These are phyloP conservation scores for Hypericum androsaemum DNA, from an alignment of 345 rosid species.

Conservation along the genomic window DNA sequence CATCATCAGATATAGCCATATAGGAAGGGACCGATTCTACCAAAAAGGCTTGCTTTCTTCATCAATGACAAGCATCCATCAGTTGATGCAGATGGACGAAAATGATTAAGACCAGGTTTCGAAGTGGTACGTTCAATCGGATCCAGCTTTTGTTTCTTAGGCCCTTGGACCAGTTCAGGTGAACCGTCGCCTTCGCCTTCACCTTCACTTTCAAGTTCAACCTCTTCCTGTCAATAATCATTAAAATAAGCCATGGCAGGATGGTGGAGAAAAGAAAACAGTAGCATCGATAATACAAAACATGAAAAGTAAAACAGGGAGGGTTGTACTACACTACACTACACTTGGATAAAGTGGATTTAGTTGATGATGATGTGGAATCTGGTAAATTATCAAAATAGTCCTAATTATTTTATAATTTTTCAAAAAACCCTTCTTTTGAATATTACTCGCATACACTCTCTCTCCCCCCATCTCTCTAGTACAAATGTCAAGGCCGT, in stretches of 20 bases:
- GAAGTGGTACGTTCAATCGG: constrained; percentile 39
- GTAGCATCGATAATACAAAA: too few relatives aligned
- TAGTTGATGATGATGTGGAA: too few relatives aligned
- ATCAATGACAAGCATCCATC: constrained; percentile 74
- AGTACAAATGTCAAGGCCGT: too few relatives aligned
- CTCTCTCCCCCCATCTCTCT: too few relatives aligned
- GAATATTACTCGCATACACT: too few relatives aligned
- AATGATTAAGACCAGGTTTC: constrained; percentile 36
- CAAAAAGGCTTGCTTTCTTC: constrained; percentile 53
- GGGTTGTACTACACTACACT: too few relatives aligned
- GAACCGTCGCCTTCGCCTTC: constrained; percentile 54
- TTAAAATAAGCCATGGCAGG: constrained; percentile 6
- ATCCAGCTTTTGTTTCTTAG: constrained; percentile 52
- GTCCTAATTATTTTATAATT: too few relatives aligned
- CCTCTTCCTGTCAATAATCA: constrained; percentile 31
- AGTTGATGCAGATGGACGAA: constrained; percentile 29
- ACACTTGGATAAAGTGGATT: too few relatives aligned
- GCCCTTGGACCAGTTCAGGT: constrained; percentile 31
- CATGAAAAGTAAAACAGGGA: too few relatives aligned
- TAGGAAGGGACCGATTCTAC: constrained; percentile 36
- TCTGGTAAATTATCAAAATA: too few relatives aligned
- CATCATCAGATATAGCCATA: background rate
- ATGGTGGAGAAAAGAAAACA: background rate
- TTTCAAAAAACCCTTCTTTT: too few relatives aligned
- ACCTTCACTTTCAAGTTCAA: too few relatives aligned